phyloP scores from a whole-genome alignment of 1,139 yeast species.

The Scheffersomyces segobiensis region DNA sequence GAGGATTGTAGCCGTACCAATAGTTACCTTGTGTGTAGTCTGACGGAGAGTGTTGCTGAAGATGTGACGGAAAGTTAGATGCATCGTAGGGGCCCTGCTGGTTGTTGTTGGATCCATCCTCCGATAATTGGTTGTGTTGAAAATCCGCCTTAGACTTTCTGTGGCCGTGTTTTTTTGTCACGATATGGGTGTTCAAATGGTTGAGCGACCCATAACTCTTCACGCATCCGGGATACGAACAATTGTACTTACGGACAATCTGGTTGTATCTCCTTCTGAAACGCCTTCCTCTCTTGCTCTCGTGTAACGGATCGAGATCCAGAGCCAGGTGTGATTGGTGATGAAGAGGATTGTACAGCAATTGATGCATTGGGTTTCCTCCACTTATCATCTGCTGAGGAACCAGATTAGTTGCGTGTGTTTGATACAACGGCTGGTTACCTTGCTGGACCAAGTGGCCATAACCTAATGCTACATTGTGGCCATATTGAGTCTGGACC shows the following conservation, averaged over 20 bases:
- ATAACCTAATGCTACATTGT: not conserved
- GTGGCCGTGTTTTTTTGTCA: slow-evolving; percentile 70
- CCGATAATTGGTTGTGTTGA: slow-evolving; percentile 22
- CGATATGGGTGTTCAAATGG: slow-evolving; percentile 75
- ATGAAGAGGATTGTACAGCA: slow-evolving; percentile 5
- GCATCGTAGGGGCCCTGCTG: not conserved
- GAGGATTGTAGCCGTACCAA: slow-evolving; percentile 27
- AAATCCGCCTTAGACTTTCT: slow-evolving; percentile 72
- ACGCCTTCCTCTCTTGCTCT: slow-evolving; percentile 31
- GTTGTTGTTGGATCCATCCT: not conserved
- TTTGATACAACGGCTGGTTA: not conserved
- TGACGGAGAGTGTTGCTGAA: slow-evolving; percentile 13
- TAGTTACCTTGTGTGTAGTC: slow-evolving; percentile 26
- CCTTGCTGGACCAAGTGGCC: not conserved
- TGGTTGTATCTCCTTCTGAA: slow-evolving; percentile 71
- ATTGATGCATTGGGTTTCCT: slow-evolving; percentile 5
- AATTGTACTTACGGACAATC: slow-evolving; percentile 64
- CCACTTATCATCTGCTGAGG: not conserved
- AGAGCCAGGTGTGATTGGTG: slow-evolving; percentile 10
- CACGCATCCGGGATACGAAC: slow-evolving; percentile 60
- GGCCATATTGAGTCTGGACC: not conserved
- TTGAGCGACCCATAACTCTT: slow-evolving; percentile 78
- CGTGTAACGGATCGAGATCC: slow-evolving; percentile 13
- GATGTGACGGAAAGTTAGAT: not conserved
- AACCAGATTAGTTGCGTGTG: not conserved